Base-by-base conservation (phyloP, 2,329 filamentous ascomycete genomes). In the Colletotrichum noveboracense region DNA sequence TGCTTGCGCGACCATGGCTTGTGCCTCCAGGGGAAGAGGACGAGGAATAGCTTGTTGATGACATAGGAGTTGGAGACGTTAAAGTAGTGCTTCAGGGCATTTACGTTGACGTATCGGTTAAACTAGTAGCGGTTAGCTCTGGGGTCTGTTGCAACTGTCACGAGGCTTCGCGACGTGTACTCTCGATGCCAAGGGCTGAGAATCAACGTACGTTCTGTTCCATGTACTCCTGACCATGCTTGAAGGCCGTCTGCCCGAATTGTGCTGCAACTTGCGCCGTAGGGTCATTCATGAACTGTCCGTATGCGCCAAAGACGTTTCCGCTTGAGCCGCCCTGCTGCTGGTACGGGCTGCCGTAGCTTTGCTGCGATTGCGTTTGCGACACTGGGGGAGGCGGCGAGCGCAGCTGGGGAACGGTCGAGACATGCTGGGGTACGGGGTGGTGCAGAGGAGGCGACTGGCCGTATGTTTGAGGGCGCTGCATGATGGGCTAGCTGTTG, bases 41-140 rank as follows among this genome's bases (percentile, higher is more conserved):
- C 96, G 75, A 99, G 92, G 83, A 94, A 92, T 75, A 99, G 90
- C 87, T 99, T 99, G 87, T 94, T 95, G 83, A 97, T 89, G 83
- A 99, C 97, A 86, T 99, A 99, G 75, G 92, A 94, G 89, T 99
- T 99, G 79, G 96, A 97, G 78, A 99, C 97, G 87, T 98, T 98
- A 89, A 99, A 99, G 90, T 98, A 99, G 87, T 98, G 97, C 86
- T 99, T 99, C 60, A 99, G 90, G 21, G 95, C 95, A 16, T 94
- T 94, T 80, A 98, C 94, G 82, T 96, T 98, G 86, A 99, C 93
- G 86, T 96, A 98, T 85, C 90, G 89, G 78, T 90, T 90, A 78
- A 91, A 86, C 89, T 90, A 70, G 12, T 30, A 18, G 4, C 61
- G 30, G 78, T 79, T 78, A 81, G 75, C 77, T 24, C 34, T 64